Percentiles rank a stretch among this genome's conserved stretches.
Conservation (phyloP, 176 grass and related monocot genomes). For the Oryza glumipatula region DNA sequence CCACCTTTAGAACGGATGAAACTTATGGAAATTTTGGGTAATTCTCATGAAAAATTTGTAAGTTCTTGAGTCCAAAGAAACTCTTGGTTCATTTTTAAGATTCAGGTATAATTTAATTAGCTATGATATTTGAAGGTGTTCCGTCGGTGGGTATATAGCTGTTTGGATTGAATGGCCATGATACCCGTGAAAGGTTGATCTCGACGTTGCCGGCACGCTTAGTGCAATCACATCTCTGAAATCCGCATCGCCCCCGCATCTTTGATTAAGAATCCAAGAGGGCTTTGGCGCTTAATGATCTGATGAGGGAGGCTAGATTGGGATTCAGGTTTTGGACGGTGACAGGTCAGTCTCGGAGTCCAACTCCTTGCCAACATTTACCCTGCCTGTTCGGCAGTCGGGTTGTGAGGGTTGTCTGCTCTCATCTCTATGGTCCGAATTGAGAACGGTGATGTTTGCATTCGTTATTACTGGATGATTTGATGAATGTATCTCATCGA, state of each 20-base stretch:
- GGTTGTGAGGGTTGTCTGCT: not conserved
- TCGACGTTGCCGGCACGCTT: slow-evolving; percentile 28
- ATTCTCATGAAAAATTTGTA: not conserved
- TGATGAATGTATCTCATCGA: no score
- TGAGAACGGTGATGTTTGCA: not conserved
- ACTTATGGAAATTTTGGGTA: not conserved
- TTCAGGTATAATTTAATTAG: not conserved
- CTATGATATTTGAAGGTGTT: not conserved
- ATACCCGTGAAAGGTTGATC: not conserved
- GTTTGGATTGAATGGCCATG: not conserved
- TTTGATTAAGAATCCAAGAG: not conserved
- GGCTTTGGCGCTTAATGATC: not conserved
- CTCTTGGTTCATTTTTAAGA: not conserved
- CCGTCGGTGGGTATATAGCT: not conserved
- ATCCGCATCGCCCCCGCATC: not conserved
- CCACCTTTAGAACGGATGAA: not conserved
- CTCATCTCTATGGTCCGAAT: not conserved
- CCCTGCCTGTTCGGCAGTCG: not conserved
- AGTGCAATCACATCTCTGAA: slow-evolving; percentile 29
- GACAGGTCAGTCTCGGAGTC: not conserved
- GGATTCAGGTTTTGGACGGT: not conserved
- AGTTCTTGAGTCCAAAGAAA: not conserved
- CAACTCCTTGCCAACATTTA: not conserved
- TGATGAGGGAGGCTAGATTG: not conserved
- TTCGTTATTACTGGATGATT: no score